These are phyloP conservation scores for Fusarium sp. DNA, from an alignment of 2,329 filamentous ascomycete genomes.

Conservation along the genomic window DNA sequence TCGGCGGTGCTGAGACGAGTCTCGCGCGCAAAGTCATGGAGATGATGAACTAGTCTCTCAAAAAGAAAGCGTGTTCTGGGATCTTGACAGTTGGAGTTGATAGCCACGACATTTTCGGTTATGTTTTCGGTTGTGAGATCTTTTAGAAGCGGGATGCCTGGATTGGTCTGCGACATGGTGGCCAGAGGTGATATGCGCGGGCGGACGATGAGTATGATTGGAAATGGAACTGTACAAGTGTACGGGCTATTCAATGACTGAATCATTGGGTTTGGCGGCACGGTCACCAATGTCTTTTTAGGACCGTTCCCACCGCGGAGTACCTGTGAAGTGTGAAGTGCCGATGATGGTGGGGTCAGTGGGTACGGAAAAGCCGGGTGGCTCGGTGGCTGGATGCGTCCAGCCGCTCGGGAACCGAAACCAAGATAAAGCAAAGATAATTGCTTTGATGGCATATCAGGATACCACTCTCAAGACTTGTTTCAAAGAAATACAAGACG, in stretches of 20 bases:
- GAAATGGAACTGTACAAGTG: not conserved
- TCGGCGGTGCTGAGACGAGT: not conserved
- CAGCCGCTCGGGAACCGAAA: not conserved
- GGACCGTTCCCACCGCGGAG: not conserved
- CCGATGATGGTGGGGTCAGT: not conserved
- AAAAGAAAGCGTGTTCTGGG: not conserved
- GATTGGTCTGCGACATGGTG: not conserved
- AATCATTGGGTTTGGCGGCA: not conserved
- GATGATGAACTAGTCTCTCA: not conserved
- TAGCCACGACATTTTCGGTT: not conserved
- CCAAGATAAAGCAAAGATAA: not conserved
- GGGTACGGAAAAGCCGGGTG: not conserved
- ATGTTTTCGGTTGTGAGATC: not conserved
- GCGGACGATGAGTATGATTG: too few relatives aligned
- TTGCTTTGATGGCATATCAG: not conserved
- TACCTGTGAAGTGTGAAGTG: not conserved
- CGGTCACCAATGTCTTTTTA: not conserved
- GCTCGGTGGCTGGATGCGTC: not conserved
- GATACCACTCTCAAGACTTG: not conserved
- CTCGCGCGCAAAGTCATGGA: not conserved
- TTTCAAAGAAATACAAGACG: not conserved
- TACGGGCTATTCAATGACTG: not conserved
- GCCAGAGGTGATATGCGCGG: too few relatives aligned
- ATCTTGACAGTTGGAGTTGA: not conserved
- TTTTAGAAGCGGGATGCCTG: not conserved